Percentiles rank a stretch among this genome's conserved stretches.
Evolutionary conservation across 441 rosid species (phyloP).

Genomic region (Mallotus repandus): DNA sequence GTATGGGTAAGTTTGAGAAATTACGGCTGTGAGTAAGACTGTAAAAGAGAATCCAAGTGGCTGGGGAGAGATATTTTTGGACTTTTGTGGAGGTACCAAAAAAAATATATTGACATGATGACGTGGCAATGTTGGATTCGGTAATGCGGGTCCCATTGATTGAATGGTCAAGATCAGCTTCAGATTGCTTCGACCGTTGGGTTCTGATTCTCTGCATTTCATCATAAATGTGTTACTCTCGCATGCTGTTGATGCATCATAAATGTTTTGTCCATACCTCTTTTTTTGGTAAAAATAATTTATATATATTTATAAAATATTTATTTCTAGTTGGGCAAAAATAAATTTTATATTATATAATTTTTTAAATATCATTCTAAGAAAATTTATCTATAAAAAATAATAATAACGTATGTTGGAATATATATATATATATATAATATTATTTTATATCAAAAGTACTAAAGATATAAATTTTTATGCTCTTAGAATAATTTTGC

Average conservation of each 20-base stretch:
- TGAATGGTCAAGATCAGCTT: conserved; percentile 17
- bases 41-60: background rate
- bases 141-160: background rate
- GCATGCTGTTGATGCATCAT: background rate
- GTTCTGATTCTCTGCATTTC: background rate
- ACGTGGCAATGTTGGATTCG: conserved; percentile 6
- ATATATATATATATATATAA: too few species aligned
- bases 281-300: background rate
- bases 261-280: background rate
- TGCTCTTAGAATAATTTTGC: too few species aligned
- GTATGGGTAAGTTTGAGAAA: background rate
- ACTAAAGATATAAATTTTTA: too few species aligned
- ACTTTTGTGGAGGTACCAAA: background rate
- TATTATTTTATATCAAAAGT: too few species aligned
- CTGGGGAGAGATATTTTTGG: background rate
- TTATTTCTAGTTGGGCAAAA: too few species aligned
- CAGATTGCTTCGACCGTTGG: conserved; percentile 19
- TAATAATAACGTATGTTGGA: too few species aligned
- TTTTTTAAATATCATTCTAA: too few species aligned
- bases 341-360: too few species aligned
- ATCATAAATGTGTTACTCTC: background rate
- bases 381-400: too few species aligned
- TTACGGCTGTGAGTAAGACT: background rate
- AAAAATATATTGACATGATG: background rate
- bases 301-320: too few species aligned